phyloP scores from a whole-genome alignment of 768 basidiomycete species.

The Panus rudis region DNA sequence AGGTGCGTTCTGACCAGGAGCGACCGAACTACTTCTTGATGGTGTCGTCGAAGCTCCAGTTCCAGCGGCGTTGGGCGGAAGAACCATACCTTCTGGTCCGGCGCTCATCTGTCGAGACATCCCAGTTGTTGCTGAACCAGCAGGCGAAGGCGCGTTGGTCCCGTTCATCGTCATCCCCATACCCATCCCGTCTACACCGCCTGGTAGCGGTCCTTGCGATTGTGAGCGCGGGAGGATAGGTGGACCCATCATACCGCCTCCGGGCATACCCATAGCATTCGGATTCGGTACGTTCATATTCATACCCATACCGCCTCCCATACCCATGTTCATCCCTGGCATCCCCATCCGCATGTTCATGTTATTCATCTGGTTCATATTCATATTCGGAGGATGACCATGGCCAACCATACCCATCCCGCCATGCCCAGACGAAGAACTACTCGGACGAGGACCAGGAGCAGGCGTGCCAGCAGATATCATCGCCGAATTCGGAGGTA shows the following conservation, averaged over 20 bases:
- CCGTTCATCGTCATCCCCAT: not conserved
- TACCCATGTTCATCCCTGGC: slow-evolving; percentile 11
- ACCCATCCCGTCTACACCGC: slow-evolving; percentile 1
- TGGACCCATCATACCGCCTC: slow-evolving; percentile 33
- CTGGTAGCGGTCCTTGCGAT: slow-evolving; percentile 17
- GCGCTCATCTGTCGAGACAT: not conserved
- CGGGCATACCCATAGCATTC: slow-evolving; percentile 24
- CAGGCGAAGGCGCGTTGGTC: too few species aligned
- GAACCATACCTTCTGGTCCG: not conserved
- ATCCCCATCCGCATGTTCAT: not conserved
- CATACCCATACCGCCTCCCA: not conserved
- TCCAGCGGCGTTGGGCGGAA: not conserved
- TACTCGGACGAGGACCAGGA: not conserved
- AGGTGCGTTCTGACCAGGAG: slow-evolving; percentile 1
- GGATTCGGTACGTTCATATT: slow-evolving; percentile 17
- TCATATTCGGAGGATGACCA: slow-evolving; percentile 4
- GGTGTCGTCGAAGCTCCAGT: slow-evolving; percentile 3
- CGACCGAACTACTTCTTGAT: not conserved
- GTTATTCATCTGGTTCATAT: slow-evolving; percentile 4
- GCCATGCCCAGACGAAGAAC: not conserved
- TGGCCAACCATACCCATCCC: not conserved
- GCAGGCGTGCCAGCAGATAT: not conserved
- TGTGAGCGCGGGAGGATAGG: slow-evolving; percentile 27
- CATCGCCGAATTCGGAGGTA: not conserved
- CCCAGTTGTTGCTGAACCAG: not conserved